Conservation (phyloP, 352 stramenopile genomes). For the Aphanomyces invadans region DNA sequence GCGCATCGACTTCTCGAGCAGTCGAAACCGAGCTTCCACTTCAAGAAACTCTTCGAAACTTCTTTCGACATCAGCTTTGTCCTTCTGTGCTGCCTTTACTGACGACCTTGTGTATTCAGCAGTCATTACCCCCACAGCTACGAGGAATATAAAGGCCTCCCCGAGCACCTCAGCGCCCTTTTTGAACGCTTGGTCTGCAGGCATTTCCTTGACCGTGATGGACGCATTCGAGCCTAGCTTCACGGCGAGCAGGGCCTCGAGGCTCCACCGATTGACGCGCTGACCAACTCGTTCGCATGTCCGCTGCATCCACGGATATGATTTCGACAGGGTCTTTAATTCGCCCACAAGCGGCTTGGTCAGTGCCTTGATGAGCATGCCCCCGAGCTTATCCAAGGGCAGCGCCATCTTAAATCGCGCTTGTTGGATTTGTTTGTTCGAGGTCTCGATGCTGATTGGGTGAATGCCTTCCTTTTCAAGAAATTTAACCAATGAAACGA, state of each 20-base stretch:
- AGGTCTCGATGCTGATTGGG: background rate
- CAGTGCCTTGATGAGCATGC: constrained; percentile 64
- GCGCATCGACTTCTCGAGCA: background rate
- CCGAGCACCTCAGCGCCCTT: constrained; percentile 67
- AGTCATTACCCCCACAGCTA: constrained; percentile 58
- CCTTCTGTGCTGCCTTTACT: constrained; percentile 37
- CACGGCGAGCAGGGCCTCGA: constrained; percentile 70
- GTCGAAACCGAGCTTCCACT: constrained; percentile 15
- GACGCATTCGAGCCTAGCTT: constrained; percentile 55
- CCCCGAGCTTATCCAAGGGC: constrained; percentile 76
- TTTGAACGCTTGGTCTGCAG: constrained; percentile 60
- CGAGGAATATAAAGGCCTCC: constrained; percentile 70
- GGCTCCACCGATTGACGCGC: constrained; percentile 50
- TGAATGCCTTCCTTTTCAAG: background rate
- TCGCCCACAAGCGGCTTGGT: constrained; percentile 85
- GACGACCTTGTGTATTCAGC: constrained; percentile 66
- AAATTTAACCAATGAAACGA: constrained; percentile 14
- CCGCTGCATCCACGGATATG: constrained; percentile 47
- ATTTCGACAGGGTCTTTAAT: constrained; percentile 83
- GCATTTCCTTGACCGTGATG: constrained; percentile 55
- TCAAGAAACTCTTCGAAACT: constrained; percentile 20
- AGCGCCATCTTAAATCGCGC: constrained; percentile 24
- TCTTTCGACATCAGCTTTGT: constrained; percentile 41
- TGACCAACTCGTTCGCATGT: constrained; percentile 52
- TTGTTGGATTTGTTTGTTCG: background rate